A percentile compares a stretch with the other conserved stretches of the same genome.
Evolutionary conservation across 1,139 yeast species (phyloP).

Genomic region (Magnusiomyces magnusii): DNA sequence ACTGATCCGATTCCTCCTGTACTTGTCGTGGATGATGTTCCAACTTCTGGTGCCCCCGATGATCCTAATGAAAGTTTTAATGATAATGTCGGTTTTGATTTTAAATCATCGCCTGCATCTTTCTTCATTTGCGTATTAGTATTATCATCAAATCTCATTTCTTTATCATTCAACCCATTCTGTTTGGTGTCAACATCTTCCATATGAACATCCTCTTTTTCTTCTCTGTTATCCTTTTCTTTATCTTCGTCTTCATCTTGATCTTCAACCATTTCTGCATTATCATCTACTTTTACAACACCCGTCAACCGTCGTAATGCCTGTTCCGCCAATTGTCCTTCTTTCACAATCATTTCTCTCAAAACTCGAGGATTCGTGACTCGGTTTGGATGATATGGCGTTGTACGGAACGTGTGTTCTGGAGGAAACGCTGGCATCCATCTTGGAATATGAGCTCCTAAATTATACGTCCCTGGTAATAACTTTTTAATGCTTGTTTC

Average conservation of each 20-base stretch:
- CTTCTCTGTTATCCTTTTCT: neutral
- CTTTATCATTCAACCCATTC: neutral
- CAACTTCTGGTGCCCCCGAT: neutral
- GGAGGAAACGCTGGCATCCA: constrained; percentile 90
- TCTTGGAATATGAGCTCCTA: constrained; percentile 53
- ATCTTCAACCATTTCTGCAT: constrained; percentile 23
- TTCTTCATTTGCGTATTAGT: neutral
- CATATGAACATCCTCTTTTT: neutral
- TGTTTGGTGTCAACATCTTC: neutral
- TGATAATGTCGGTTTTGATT: neutral
- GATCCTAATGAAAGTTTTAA: constrained; percentile 1
- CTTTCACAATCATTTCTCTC: constrained; percentile 64
- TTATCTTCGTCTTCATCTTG: constrained; percentile 23
- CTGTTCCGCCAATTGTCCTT: constrained; percentile 69
- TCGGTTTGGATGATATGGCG: constrained; percentile 57
- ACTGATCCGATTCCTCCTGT: neutral
- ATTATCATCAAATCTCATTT: neutral
- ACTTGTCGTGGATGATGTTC: neutral
- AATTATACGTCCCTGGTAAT: constrained; percentile 40
- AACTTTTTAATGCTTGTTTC: constrained; percentile 26
- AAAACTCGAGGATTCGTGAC: constrained; percentile 67
- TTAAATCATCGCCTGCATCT: neutral
- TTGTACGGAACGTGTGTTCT: constrained; percentile 77
- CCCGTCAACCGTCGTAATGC: constrained; percentile 53
- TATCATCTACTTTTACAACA: constrained; percentile 24